These are phyloP conservation scores for Aspergillus cristatus DNA, from an alignment of 495 filamentous ascomycete genomes.

Conservation along the genomic window DNA sequence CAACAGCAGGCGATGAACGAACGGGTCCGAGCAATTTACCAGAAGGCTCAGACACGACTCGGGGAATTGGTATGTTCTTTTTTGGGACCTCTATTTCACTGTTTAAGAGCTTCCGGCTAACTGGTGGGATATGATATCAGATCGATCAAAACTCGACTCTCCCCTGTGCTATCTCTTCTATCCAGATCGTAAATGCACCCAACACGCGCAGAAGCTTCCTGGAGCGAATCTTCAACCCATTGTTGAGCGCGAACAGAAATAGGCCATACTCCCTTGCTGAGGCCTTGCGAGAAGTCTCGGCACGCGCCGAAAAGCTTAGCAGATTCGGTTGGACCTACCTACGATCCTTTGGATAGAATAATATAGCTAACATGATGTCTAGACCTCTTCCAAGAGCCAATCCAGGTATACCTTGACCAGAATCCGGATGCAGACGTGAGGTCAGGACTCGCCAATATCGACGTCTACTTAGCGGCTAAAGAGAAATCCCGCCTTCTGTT, in stretches of 20 bases:
- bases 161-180: constrained; percentile 68
- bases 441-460: constrained; percentile 56
- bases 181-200: constrained; percentile 68
- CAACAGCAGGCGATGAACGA: constrained; percentile 54
- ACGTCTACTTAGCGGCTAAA: constrained; percentile 62
- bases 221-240: constrained; percentile 63
- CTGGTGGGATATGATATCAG: constrained; percentile 29
- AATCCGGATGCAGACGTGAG: constrained; percentile 50
- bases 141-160: constrained; percentile 71
- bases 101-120: constrained; percentile 11
- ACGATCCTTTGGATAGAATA: neutral
- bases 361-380: constrained; percentile 9
- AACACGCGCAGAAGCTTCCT: constrained; percentile 76
- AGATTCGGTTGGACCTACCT: constrained; percentile 56
- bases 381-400: constrained; percentile 85
- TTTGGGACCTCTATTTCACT: neutral
- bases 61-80: constrained; percentile 38
- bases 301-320: constrained; percentile 61
- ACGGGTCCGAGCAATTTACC: constrained; percentile 52
- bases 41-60: constrained; percentile 56
- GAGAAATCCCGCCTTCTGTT: constrained; percentile 74
- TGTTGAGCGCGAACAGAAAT: constrained; percentile 59
- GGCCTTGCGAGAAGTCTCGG: constrained; percentile 59
- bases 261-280: constrained; percentile 66
- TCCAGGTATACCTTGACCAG: constrained; percentile 69